Percentiles rank a stretch among this genome's conserved stretches.
Conservation (phyloP, 768 basidiomycete species). For the Naganishia onofrii region DNA sequence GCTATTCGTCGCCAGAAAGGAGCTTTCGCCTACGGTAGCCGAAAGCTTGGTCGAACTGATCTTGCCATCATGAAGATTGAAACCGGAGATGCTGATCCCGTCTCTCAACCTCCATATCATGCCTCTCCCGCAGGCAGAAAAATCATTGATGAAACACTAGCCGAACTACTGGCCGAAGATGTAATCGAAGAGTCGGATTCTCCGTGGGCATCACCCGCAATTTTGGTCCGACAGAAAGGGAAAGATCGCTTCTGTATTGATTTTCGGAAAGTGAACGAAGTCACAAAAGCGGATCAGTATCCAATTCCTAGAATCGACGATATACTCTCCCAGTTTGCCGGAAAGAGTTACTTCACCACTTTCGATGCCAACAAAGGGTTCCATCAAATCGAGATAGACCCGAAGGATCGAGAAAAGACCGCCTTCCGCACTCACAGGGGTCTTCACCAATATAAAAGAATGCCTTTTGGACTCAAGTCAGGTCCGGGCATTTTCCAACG, state of each 20-base stretch:
- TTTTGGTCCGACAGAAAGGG: constrained; percentile 29
- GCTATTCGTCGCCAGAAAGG: not conserved
- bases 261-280: constrained; percentile 29
- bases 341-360: constrained; percentile 21
- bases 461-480: constrained; percentile 15
- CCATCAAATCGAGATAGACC: constrained; percentile 20
- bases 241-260: constrained; percentile 31
- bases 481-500: constrained; percentile 20
- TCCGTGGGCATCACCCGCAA: constrained; percentile 30
- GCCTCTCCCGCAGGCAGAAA: constrained; percentile 14
- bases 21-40: not conserved
- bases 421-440: constrained; percentile 22
- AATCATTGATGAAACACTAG: constrained; percentile 25
- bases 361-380: constrained; percentile 28
- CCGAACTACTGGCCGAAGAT: constrained; percentile 25
- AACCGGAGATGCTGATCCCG: no score
- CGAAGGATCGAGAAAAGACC: constrained; percentile 19
- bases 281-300: constrained; percentile 29
- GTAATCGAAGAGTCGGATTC: constrained; percentile 31
- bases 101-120: constrained; percentile 1
- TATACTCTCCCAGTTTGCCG: constrained; percentile 14
- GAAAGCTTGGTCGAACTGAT: not conserved
- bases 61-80: not conserved
- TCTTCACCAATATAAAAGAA: constrained; percentile 6
- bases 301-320: constrained; percentile 30